Percentiles rank a stretch among this genome's conserved stretches.
These are phyloP conservation scores for Aureobasidium sp. DNA, from an alignment of 2,329 filamentous ascomycete genomes.

Conservation along the genomic window DNA sequence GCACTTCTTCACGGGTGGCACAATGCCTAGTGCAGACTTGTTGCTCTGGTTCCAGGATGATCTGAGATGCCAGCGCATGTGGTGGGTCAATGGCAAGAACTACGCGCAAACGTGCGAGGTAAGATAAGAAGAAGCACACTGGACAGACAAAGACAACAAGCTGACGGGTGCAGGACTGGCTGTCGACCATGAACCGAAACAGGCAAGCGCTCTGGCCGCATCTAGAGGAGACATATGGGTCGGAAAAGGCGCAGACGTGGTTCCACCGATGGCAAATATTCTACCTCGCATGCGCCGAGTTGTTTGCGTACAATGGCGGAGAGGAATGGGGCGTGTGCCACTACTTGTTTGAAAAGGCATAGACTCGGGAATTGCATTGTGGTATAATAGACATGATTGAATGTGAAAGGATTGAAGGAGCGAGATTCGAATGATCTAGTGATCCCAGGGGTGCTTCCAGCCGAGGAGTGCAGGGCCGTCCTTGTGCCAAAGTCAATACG, in stretches of 20 bases:
- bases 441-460: conserved; percentile 95
- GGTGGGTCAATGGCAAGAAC: conserved; percentile 64
- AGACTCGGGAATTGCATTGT: conserved; percentile 15
- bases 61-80: conserved; percentile 54
- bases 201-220: conserved; percentile 58
- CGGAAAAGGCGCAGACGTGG: conserved; percentile 54
- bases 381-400: conserved; percentile 8
- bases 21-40: conserved; percentile 62
- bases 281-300: conserved; percentile 63
- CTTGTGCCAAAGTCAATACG: conserved; percentile 53
- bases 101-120: conserved; percentile 63
- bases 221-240: conserved; percentile 58
- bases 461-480: conserved; percentile 87
- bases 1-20: conserved; percentile 67
- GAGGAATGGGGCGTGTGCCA: conserved; percentile 64
- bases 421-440: conserved; percentile 46
- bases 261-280: conserved; percentile 67
- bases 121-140: neutral
- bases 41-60: conserved; percentile 61
- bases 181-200: conserved; percentile 52
- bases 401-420: neutral
- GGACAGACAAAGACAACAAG: neutral
- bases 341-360: conserved; percentile 57
- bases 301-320: conserved; percentile 59
- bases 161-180: conserved; percentile 47